These are phyloP conservation scores for Colletotrichum lentis DNA, from an alignment of 2,329 filamentous ascomycete genomes.

Conservation along the genomic window DNA sequence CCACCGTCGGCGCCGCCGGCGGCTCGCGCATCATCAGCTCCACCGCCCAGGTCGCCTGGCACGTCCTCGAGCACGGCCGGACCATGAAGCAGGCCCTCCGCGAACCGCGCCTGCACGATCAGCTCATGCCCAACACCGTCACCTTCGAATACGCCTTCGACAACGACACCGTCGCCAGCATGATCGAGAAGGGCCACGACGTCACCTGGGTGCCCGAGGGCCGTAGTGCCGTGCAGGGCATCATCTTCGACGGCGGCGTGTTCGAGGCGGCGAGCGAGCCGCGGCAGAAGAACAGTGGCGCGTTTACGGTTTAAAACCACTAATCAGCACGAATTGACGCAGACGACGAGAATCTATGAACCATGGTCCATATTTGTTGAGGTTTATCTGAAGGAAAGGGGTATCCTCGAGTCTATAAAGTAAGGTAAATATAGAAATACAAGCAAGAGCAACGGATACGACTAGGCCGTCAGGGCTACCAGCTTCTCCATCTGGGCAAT, in stretches of 20 bases:
- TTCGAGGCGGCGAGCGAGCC: conserved; percentile 84
- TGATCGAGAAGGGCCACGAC: conserved; percentile 73
- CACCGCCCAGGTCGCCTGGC: conserved; percentile 77
- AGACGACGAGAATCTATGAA: background rate
- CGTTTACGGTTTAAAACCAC: conserved; percentile 56
- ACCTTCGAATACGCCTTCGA: conserved; percentile 75
- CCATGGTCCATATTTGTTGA: conserved; percentile 20
- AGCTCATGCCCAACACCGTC: conserved; percentile 76
- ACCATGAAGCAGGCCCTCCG: conserved; percentile 69
- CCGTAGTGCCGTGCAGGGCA: conserved; percentile 74
- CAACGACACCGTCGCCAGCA: conserved; percentile 67
- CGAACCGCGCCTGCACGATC: conserved; percentile 79
- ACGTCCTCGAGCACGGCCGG: conserved; percentile 72
- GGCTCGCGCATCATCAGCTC: conserved; percentile 85
- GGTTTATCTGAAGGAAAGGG: conserved; percentile 42
- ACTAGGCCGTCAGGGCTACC: conserved; percentile 55
- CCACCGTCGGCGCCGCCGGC: conserved; percentile 78
- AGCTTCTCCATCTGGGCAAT: conserved; percentile 76
- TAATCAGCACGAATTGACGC: background rate
- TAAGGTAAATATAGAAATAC: conserved; percentile 39
- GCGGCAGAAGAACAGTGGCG: conserved; percentile 75
- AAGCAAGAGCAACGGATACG: conserved; percentile 26
- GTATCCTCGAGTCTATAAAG: conserved; percentile 50
- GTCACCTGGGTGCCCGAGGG: conserved; percentile 72
- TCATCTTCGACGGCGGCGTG: conserved; percentile 68